Evolutionary conservation across 805 yeast genomes (phyloP).

Genomic region (Pichia pseudocactophila): DNA sequence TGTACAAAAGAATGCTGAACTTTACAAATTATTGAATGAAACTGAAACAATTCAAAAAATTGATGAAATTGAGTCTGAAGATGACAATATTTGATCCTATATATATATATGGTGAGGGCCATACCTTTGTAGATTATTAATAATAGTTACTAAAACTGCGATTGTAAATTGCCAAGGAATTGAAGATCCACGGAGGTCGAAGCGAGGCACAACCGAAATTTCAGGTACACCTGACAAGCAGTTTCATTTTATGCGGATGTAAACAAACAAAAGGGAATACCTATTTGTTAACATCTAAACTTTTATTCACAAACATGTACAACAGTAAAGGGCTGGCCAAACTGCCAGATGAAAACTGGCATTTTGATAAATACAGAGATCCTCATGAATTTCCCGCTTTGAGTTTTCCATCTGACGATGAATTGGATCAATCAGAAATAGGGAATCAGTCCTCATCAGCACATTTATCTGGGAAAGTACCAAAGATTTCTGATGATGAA

Average conservation of each 20-base stretch:
- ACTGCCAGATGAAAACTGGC: conserved; percentile 7
- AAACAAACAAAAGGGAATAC: neutral
- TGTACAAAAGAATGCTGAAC: conserved; percentile 11
- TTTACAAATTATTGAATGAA: conserved; percentile 2
- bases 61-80: neutral
- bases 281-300: too few species aligned
- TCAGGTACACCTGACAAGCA: too few species aligned
- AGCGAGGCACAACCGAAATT: too few species aligned
- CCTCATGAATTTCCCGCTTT: conserved; percentile 10
- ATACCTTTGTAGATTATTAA: neutral
- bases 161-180: too few species aligned
- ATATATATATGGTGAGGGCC: neutral
- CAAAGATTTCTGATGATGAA: conserved; percentile 5
- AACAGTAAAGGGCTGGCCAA: neutral
- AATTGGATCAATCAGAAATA: neutral
- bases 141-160: too few species aligned
- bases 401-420: conserved; percentile 5
- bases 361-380: conserved; percentile 9
- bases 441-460: conserved; percentile 1
- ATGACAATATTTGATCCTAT: neutral
- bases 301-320: neutral
- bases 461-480: conserved; percentile 4
- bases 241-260: neutral
- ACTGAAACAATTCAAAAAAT: neutral
- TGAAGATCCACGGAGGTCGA: too few species aligned